Evolutionary conservation across 2,329 filamentous ascomycete species (phyloP).

Genomic region (Zelopaecilomyces penicillatus): DNA sequence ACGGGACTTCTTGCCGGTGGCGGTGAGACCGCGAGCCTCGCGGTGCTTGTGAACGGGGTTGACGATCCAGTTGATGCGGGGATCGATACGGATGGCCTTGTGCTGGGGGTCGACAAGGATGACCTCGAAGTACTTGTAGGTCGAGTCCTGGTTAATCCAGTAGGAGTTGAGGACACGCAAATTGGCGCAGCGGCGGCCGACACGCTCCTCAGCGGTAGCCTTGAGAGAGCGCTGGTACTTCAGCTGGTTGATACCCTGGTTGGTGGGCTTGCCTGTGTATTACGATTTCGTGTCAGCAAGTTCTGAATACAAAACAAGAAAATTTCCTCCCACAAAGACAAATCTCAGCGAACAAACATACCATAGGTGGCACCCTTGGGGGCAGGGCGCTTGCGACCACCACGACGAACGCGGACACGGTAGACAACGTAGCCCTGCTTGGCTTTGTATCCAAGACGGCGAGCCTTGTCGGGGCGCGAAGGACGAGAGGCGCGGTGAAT

Average conservation of each 20-base stretch:
- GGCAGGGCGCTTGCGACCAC: slow-evolving; percentile 95
- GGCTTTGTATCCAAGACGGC: slow-evolving; percentile 99
- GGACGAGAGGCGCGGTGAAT: slow-evolving; percentile 98
- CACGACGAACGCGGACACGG: slow-evolving; percentile 94
- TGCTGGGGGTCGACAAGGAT: slow-evolving; percentile 99
- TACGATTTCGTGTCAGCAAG: slow-evolving; percentile 10
- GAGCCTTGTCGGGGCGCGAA: slow-evolving; percentile 98
- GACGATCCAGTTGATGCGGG: slow-evolving; percentile 99
- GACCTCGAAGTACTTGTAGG: slow-evolving; percentile 99
- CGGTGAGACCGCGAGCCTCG: slow-evolving; percentile 92
- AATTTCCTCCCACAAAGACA: not conserved
- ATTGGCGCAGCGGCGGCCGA: slow-evolving; percentile 98
- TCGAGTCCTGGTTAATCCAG: slow-evolving; percentile 99
- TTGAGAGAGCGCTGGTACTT: slow-evolving; percentile 99
- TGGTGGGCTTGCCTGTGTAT: slow-evolving; percentile 91
- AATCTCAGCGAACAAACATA: slow-evolving; percentile 38
- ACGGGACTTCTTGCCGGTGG: slow-evolving; percentile 98
- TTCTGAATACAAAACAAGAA: not conserved
- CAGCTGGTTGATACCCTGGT: slow-evolving; percentile 99
- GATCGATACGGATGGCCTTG: slow-evolving; percentile 98
- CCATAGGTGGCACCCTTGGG: slow-evolving; percentile 98
- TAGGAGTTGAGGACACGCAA: slow-evolving; percentile 99
- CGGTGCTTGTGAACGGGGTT: slow-evolving; percentile 99
- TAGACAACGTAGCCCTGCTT: slow-evolving; percentile 99
- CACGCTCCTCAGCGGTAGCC: slow-evolving; percentile 98